Evolutionary conservation across 768 basidiomycete species (phyloP).

Genomic region (Cystobasidium tubakii): DNA sequence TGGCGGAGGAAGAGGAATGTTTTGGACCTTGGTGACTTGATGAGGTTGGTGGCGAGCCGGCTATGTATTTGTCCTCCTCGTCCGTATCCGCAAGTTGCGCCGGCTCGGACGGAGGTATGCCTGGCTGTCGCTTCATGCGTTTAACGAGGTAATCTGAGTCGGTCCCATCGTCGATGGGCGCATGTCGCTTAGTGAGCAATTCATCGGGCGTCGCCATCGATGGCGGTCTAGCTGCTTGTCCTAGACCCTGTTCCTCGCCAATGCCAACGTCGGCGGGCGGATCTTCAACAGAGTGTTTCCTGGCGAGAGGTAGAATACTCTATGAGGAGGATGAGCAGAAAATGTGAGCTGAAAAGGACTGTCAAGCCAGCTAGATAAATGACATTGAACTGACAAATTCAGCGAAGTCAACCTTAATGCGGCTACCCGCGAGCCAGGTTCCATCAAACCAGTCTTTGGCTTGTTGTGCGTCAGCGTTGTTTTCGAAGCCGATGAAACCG

Average conservation of each 20-base stretch:
- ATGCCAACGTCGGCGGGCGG: too few species aligned
- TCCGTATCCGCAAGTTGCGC: background rate
- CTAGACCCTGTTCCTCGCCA: too few species aligned
- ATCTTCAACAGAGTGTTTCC: too few species aligned
- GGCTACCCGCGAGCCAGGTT: constrained; percentile 72
- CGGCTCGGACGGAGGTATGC: constrained; percentile 25
- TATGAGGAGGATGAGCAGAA: too few species aligned
- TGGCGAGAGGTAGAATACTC: too few species aligned
- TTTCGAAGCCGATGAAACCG: constrained; percentile 87
- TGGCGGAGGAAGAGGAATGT: background rate
- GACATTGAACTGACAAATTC: constrained; percentile 57
- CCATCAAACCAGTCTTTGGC: constrained; percentile 79
- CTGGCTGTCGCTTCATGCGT: constrained; percentile 41
- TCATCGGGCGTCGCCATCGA: too few species aligned
- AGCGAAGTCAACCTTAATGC: constrained; percentile 67
- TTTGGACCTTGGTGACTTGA: constrained; percentile 52
- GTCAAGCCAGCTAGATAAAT: too few species aligned
- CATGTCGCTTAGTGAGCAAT: constrained; percentile 18
- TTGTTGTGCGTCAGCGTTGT: constrained; percentile 63
- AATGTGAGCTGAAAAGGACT: too few species aligned
- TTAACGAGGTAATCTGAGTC: constrained; percentile 51
- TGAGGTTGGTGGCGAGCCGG: too few species aligned
- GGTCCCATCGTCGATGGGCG: constrained; percentile 43
- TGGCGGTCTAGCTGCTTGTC: too few species aligned
- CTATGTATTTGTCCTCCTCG: too few species aligned